Conservation (phyloP, 257 asterid species). For the Linderniella brevidens region DNA sequence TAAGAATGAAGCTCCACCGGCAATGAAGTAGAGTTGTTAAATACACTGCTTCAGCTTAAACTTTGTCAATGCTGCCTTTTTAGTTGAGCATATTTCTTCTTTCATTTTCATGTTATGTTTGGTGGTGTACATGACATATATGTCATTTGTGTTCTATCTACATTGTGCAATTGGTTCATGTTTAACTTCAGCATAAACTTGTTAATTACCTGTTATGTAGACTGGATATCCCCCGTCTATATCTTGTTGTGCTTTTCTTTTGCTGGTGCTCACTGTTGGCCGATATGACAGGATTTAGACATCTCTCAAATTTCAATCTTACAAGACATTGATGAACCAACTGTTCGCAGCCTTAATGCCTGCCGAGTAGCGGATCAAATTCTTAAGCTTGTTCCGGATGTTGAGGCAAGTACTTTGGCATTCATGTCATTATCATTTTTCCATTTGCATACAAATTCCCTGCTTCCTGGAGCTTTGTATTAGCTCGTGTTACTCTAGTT, state of each 20-base stretch:
- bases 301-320: conserved; percentile 53
- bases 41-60: too few relatives aligned
- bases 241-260: background rate
- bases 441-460: background rate
- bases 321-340: conserved; percentile 70
- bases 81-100: too few relatives aligned
- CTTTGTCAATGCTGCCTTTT: too few relatives aligned
- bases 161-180: too few relatives aligned
- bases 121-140: too few relatives aligned
- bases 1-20: too few relatives aligned
- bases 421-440: background rate
- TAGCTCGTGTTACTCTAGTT: conserved; percentile 4
- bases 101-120: too few relatives aligned
- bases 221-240: too few relatives aligned
- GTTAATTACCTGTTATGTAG: too few relatives aligned
- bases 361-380: conserved; percentile 93
- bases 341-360: conserved; percentile 90
- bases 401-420: conserved; percentile 47
- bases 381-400: conserved; percentile 72
- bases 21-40: too few relatives aligned
- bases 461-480: background rate
- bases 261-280: background rate
- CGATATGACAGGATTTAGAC: conserved; percentile 58
- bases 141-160: too few relatives aligned
- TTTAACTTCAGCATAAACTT: too few relatives aligned